Conservation (phyloP, 2,329 filamentous ascomycete species). For the Fusarium albidum region DNA sequence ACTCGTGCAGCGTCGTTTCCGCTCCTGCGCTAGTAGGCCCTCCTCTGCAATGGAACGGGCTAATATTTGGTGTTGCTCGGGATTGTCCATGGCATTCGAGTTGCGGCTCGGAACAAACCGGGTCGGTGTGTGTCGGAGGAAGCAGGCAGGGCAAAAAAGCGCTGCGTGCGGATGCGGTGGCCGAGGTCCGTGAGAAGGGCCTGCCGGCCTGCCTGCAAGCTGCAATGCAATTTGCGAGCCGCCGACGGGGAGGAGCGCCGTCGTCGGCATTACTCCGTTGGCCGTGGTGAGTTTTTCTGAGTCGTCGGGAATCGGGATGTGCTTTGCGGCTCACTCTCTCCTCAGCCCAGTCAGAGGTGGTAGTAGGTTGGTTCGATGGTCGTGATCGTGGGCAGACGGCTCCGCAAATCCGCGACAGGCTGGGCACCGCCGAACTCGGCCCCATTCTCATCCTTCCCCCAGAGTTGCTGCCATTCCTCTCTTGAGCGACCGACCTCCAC, state of each 20-base stretch:
- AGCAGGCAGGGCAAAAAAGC: conserved; percentile 13
- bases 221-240: no score
- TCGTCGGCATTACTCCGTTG: conserved; percentile 28
- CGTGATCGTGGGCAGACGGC: conserved; percentile 21
- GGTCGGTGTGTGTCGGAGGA: conserved; percentile 24
- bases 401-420: conserved; percentile 31
- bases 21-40: conserved; percentile 33
- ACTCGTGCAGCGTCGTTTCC: conserved; percentile 33
- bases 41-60: conserved; percentile 25
- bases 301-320: conserved; percentile 31
- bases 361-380: no score
- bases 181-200: conserved; percentile 17
- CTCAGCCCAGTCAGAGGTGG: background rate
- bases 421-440: conserved; percentile 33
- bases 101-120: conserved; percentile 33
- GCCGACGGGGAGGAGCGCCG: conserved; percentile 4
- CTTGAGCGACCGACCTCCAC: conserved; percentile 23
- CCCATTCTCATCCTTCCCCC: conserved; percentile 17
- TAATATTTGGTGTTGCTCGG: conserved; percentile 20
- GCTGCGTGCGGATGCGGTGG: conserved; percentile 13
- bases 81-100: conserved; percentile 21
- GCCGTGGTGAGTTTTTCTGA: conserved; percentile 9
- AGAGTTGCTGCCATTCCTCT: conserved; percentile 11
- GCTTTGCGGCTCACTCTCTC: background rate
- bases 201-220: conserved; percentile 25